These are phyloP conservation scores for Datura wrightii DNA, from an alignment of 257 asterid genomes.

Conservation along the genomic window DNA sequence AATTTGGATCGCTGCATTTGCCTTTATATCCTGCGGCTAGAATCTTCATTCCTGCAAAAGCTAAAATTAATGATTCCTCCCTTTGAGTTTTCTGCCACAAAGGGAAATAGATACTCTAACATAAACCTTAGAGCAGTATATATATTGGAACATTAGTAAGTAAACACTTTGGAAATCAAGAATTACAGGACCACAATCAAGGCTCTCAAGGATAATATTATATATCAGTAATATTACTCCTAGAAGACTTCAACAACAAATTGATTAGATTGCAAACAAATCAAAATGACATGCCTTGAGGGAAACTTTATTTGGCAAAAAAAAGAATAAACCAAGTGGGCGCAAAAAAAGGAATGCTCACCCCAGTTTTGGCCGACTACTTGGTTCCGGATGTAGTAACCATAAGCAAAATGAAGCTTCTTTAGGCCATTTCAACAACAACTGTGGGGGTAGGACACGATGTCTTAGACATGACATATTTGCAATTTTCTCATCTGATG, in stretches of 20 bases:
- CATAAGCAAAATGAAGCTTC: constrained; percentile 97
- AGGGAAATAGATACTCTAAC: not conserved
- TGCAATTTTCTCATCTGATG: constrained; percentile 72
- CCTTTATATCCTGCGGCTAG: not conserved
- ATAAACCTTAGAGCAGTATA: not conserved
- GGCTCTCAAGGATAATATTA: not conserved
- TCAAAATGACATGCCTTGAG: not conserved
- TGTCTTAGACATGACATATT: constrained; percentile 87
- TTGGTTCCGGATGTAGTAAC: constrained; percentile 93
- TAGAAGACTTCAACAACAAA: constrained; percentile 18
- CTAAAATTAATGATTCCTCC: constrained; percentile 17
- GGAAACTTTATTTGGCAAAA: not conserved
- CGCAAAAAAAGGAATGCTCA: constrained; percentile 34
- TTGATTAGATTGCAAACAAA: not conserved
- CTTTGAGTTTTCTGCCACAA: constrained; percentile 2
- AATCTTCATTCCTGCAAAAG: constrained; percentile 4
- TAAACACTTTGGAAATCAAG: not conserved
- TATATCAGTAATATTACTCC: constrained; percentile 7
- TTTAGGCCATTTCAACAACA: constrained; percentile 95
- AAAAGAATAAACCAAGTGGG: constrained; percentile 11
- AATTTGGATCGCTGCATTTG: not conserved
- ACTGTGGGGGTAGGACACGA: constrained; percentile 91
- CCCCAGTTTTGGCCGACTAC: constrained; percentile 86
- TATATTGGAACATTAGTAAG: not conserved
- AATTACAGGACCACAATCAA: not conserved